Percentiles rank a stretch among this genome's conserved stretches.
phyloP scores from a whole-genome alignment of 257 asterid species.

The Solanum chiquidenum region DNA sequence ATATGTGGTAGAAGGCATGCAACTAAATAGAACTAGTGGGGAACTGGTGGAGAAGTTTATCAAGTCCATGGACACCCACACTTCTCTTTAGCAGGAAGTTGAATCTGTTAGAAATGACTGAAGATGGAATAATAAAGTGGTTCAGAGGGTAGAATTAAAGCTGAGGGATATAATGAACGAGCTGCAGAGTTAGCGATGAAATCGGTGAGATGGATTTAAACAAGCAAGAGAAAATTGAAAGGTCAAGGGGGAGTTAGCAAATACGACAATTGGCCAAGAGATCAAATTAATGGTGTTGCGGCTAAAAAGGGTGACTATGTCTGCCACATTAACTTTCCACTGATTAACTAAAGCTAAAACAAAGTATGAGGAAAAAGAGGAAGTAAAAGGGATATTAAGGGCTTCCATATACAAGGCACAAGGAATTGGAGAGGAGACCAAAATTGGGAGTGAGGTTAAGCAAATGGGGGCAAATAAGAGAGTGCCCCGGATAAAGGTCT shows the following conservation, averaged over 20 bases:
- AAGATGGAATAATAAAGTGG: neutral
- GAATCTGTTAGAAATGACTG: neutral
- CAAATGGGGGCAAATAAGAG: neutral
- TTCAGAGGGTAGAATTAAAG: neutral
- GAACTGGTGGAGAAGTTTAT: neutral
- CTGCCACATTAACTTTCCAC: neutral
- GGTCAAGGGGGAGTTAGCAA: neutral
- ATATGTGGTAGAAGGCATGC: neutral
- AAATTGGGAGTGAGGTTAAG: neutral
- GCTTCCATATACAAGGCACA: neutral
- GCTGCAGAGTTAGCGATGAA: neutral
- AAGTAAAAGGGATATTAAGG: neutral
- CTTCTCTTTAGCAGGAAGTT: neutral
- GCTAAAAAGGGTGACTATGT: neutral
- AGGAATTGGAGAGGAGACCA: neutral
- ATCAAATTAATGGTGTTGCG: neutral
- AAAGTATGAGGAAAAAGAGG: neutral
- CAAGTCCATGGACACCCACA: neutral
- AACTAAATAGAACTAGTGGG: neutral
- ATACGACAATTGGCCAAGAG: neutral
- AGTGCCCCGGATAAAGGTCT: neutral
- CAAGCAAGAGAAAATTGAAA: neutral
- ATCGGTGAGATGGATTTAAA: neutral
- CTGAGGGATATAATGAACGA: neutral
- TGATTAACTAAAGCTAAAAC: neutral